Conservation (phyloP, 176 grass and related monocot species). For the Carex parvula region DNA sequence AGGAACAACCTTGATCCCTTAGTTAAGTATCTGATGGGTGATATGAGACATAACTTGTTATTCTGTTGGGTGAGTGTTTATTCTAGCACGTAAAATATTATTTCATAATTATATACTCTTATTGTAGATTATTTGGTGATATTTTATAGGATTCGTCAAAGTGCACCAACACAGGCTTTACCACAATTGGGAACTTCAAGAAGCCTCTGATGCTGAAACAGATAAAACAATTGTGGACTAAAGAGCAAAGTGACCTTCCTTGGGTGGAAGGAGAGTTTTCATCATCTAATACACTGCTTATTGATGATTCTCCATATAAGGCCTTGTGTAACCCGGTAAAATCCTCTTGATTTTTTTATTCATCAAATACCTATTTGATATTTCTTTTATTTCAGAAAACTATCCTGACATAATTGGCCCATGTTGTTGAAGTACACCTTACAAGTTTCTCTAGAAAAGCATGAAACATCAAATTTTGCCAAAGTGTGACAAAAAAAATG, state of each 20-base stretch:
- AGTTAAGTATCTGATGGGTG: slow-evolving; percentile 60
- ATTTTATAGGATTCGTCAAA: slow-evolving; percentile 59
- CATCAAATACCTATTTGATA: neutral
- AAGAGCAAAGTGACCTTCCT: slow-evolving; percentile 66
- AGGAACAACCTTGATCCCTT: slow-evolving; percentile 62
- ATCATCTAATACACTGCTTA: slow-evolving; percentile 82
- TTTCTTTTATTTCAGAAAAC: neutral
- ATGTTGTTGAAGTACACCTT: slow-evolving; percentile 18
- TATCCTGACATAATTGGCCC: neutral
- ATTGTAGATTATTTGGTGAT: neutral
- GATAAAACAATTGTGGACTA: slow-evolving; percentile 83
- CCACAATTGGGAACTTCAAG: slow-evolving; percentile 45
- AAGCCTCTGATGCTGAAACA: slow-evolving; percentile 93
- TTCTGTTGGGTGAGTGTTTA: slow-evolving; percentile 73
- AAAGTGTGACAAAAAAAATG: neutral
- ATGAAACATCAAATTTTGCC: slow-evolving; percentile 1
- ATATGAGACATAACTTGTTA: slow-evolving; percentile 49
- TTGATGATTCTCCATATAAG: slow-evolving; percentile 99
- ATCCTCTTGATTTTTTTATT: neutral
- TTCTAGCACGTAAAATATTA: neutral
- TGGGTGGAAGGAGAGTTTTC: slow-evolving; percentile 73
- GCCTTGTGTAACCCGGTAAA: slow-evolving; percentile 83
- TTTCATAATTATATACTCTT: neutral
- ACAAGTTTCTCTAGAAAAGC: slow-evolving; percentile 12
- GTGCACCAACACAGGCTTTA: slow-evolving; percentile 60